Base-by-base conservation (phyloP, 2,329 filamentous ascomycete genomes). In the Sclerotinia sclerotiorum region DNA sequence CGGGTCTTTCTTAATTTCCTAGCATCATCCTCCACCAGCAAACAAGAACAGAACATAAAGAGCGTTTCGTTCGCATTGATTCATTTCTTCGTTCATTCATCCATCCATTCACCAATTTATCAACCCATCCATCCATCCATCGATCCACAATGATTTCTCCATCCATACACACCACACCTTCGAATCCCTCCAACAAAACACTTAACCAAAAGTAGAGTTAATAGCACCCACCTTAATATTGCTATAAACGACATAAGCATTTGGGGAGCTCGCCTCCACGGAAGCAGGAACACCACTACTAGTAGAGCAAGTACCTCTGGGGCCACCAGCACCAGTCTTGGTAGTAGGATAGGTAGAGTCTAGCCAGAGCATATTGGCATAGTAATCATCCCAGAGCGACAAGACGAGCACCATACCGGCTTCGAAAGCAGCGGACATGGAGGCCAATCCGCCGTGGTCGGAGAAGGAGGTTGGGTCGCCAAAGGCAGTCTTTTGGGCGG, bases 331-430 rank as follows among this genome's bases (percentile, higher is more conserved):
- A 2, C 70, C 72, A 65, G 80, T 81, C 42, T 80, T 74, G 70
- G 79, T 76, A 70, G 81, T 80, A 61, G 89, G 88, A 81, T 85
- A 90, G 77, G 81, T 84, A 70, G 85, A 86, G 81, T 92, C 90
- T 74, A 93, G 85, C 90, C 90, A 92, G 75, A 90, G 84, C 89
- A 92, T 92, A 80, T 89, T 84, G 75, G 85, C 80, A 69, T 84
- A 79, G 79, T 90, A 85, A 71, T 82, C 81, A 69, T 81, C 78
- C 83, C 84, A 86, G 69, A 88, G 79, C 32, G 81, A 84, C 82
- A 90, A 83, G 72, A 89, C 87, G 19, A 90, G 82, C 49, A 89
- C 87, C 85, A 89, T 88, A 48, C 87, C 87, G 44, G 82, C 73
- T 7, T 78, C 76, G 52, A 90, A 79, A 32, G 85, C 87, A 1